Percentiles rank a stretch among this genome's conserved stretches.
Evolutionary conservation across 2,329 filamentous ascomycete species (phyloP).

Genomic region (Diaporthe vexans): DNA sequence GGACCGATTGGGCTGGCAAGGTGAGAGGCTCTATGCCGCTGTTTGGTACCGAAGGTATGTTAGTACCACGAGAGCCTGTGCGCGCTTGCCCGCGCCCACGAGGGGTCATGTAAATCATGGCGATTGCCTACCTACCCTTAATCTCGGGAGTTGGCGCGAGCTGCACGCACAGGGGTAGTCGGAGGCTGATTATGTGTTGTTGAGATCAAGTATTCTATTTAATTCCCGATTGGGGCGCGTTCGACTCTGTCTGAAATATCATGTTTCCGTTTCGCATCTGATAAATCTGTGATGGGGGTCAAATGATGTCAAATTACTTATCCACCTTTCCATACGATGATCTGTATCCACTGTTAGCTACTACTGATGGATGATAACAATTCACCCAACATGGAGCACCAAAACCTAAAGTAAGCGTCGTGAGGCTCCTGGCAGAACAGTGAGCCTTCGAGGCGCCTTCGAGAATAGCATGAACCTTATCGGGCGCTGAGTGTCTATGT

Average conservation of each 20-base stretch:
- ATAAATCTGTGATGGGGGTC: background rate
- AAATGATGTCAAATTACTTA: background rate
- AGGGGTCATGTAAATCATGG: background rate
- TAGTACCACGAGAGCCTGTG: background rate
- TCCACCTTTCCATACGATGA: background rate
- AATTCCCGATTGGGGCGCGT: background rate
- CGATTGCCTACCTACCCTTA: background rate
- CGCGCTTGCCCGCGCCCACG: too few species aligned
- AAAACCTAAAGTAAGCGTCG: background rate
- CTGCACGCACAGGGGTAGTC: background rate
- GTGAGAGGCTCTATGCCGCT: too few species aligned
- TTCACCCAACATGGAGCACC: background rate
- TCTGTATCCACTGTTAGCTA: background rate
- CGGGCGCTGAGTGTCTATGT: background rate
- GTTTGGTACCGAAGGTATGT: background rate
- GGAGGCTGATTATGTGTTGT: background rate
- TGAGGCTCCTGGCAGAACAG: background rate
- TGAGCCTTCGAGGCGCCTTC: background rate
- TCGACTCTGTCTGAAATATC: background rate
- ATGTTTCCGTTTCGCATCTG: background rate
- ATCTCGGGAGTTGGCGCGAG: background rate
- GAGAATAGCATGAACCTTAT: slow-evolving; percentile 10
- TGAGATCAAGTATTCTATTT: background rate
- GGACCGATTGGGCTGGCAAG: background rate
- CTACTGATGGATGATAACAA: background rate